These are phyloP conservation scores for Agastache rugosa DNA, from an alignment of 257 asterid genomes.

Conservation along the genomic window DNA sequence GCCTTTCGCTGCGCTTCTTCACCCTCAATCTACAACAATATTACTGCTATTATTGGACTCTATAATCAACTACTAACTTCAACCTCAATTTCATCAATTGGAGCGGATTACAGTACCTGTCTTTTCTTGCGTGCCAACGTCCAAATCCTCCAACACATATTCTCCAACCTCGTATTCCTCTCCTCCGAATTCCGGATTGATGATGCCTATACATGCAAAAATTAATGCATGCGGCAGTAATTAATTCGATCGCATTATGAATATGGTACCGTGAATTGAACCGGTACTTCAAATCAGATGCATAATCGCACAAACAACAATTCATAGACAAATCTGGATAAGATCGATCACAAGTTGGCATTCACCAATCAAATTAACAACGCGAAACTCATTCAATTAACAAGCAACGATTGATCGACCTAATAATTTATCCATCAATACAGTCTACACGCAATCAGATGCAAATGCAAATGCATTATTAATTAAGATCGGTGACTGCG, in stretches of 20 bases:
- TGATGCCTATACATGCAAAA: constrained; percentile 54
- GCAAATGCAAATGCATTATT: not conserved
- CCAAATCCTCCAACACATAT: constrained; percentile 88
- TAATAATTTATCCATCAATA: not conserved
- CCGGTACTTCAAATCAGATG: constrained; percentile 20
- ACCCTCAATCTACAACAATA: constrained; percentile 53
- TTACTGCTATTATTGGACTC: not conserved
- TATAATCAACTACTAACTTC: too few species aligned
- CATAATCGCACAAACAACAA: constrained; percentile 17
- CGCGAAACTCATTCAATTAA: not conserved
- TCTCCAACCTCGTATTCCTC: constrained; percentile 82
- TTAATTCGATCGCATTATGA: not conserved
- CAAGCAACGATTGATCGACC: not conserved
- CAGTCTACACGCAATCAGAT: not conserved
- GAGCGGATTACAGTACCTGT: constrained; percentile 41
- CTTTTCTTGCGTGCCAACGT: constrained; percentile 79
- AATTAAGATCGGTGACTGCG: not conserved
- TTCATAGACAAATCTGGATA: not conserved
- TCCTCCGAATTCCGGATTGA: constrained; percentile 76
- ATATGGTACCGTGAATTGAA: not conserved
- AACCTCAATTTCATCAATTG: not conserved
- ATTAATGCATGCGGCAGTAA: too few species aligned
- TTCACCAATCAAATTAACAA: constrained; percentile 21
- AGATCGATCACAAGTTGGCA: not conserved
- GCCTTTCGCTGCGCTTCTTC: constrained; percentile 65